phyloP scores from a whole-genome alignment of 345 rosid genomes.

The Murraya paniculata region DNA sequence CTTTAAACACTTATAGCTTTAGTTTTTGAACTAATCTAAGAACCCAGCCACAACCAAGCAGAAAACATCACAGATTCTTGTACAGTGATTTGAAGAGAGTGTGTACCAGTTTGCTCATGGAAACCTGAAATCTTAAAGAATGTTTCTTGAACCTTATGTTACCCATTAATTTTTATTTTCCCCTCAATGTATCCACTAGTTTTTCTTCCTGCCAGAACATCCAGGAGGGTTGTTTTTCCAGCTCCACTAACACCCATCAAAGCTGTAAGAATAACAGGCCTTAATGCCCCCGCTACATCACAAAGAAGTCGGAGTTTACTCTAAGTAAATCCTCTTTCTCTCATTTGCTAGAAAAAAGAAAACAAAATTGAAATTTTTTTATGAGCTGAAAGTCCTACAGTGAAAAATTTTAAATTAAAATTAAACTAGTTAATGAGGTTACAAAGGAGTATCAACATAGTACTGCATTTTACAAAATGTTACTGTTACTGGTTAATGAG shows the following conservation, averaged over 20 bases:
- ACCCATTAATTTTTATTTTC: not conserved
- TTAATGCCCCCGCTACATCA: not conserved
- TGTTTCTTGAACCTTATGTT: not conserved
- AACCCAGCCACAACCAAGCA: not conserved
- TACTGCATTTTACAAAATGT: not conserved
- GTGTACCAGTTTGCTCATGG: not conserved
- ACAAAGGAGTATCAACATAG: slow-evolving; percentile 46
- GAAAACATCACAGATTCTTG: slow-evolving; percentile 4
- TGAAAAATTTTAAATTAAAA: not conserved
- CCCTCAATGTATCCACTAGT: not conserved
- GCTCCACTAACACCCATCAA: not conserved
- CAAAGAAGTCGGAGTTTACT: not conserved
- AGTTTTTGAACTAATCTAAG: not conserved
- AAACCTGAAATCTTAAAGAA: not conserved
- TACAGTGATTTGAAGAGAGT: not conserved
- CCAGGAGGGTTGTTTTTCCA: not conserved
- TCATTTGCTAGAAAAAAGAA: not conserved
- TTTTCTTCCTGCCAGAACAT: slow-evolving; percentile 12
- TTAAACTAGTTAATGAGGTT: too few species aligned
- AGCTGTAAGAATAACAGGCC: not conserved
- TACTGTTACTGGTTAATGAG: not conserved
- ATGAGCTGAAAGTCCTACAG: not conserved
- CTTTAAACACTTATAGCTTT: not conserved
- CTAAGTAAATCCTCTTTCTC: not conserved
- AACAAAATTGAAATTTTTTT: not conserved